Base-by-base conservation (phyloP, 352 stramenopile genomes). In the Globisporangium emineosum region DNA sequence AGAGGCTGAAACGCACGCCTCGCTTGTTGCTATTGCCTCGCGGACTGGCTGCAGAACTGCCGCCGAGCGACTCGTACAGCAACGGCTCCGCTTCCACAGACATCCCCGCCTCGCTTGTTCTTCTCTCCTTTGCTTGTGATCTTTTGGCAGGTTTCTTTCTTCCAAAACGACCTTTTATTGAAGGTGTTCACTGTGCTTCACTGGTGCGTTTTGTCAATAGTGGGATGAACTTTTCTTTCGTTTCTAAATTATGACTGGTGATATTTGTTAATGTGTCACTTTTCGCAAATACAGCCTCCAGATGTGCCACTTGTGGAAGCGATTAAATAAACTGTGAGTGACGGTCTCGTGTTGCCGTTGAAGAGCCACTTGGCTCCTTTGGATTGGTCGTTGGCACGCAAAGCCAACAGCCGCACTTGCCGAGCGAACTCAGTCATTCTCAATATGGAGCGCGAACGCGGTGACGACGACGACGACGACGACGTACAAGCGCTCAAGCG, bases 401-500 rank as follows among this genome's bases (percentile, higher is more conserved):
- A 17, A n/a, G n/a, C n/a, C n/a, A n/a, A n/a, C n/a, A n/a, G n/a
- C n/a, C n/a, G n/a, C n/a, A n/a, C n/a, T n/a, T n/a, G n/a, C n/a
- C n/a, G n/a, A n/a, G n/a, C n/a, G n/a, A n/a, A n/a, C n/a, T n/a
- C n/a, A n/a, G n/a, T 32, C 29, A 32, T 32, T 32, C 29, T 5
- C 29, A 32, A 6, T 6, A 32, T 32, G 29, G 2, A 32, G 29
- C 29, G 29, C 29, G 29, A 32, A 5, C 29, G 29, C 5, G 29
- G 5, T 32, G 29, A 32, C 9, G n/a, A n/a, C 55, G n/a, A 64
- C 1, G 56, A 61, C 4, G 63, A 60, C 13, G 78, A 83, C 62
- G 77, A 88, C 21, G 72, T 89, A 32, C 55, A 81, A 37, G 72
- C 71, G 67, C 72, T 89, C 12, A 77, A 73, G 64, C 75, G 69